Evolutionary conservation across 2,329 filamentous ascomycete species (phyloP).

Genomic region (Dothistroma pini): DNA sequence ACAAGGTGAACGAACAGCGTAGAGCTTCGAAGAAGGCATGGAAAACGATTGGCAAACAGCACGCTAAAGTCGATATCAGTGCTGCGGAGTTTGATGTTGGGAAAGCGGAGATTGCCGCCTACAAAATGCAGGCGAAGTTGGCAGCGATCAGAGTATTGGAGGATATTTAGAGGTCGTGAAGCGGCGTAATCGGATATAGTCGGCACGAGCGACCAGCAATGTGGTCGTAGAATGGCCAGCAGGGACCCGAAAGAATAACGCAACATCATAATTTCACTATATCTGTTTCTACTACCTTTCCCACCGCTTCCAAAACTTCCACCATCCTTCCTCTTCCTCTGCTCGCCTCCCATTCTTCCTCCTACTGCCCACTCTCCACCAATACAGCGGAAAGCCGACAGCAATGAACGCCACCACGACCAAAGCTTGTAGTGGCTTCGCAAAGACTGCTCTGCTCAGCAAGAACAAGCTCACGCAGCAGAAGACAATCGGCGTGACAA

Average conservation of each 20-base stretch:
- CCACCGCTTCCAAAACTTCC: conserved; percentile 47
- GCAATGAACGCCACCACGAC: conserved; percentile 82
- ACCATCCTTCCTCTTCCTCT: conserved; percentile 23
- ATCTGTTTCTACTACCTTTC: conserved; percentile 20
- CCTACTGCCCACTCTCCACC: conserved; percentile 71
- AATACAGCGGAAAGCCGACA: conserved; percentile 82
- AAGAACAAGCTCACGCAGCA: conserved; percentile 96
- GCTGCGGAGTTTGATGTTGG: too few species aligned
- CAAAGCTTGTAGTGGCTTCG: conserved; percentile 84
- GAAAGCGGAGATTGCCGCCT: too few species aligned
- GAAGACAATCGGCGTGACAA: conserved; percentile 94
- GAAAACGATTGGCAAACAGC: too few species aligned
- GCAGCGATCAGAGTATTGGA: too few species aligned
- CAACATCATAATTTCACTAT: not conserved
- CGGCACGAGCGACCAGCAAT: too few species aligned
- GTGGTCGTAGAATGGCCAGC: too few species aligned
- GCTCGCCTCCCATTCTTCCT: conserved; percentile 29
- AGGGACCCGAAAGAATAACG: not conserved
- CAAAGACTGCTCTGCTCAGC: conserved; percentile 82
- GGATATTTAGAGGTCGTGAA: too few species aligned
- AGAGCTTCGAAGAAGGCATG: too few species aligned
- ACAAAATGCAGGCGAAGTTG: too few species aligned
- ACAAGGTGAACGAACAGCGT: too few species aligned
- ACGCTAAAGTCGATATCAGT: too few species aligned
- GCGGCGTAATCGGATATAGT: too few species aligned